Conservation (phyloP, 106 monocot species). For the Narthecium ossifragum region DNA sequence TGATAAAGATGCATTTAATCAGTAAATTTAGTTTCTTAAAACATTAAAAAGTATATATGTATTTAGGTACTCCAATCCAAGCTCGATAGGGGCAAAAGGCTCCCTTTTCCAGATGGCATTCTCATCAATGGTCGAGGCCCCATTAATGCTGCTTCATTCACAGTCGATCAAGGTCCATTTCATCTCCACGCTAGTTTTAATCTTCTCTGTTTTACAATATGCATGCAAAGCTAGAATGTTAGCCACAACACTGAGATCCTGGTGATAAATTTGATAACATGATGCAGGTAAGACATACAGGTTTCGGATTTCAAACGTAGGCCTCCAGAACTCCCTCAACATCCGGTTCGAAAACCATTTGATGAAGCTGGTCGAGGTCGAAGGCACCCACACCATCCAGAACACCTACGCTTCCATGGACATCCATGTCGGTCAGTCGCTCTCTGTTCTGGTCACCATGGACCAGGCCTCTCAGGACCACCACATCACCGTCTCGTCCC, state of each 20-base stretch:
- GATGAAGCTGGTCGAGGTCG: conserved; percentile 76
- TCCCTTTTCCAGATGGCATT: conserved; percentile 58
- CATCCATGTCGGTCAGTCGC: conserved; percentile 73
- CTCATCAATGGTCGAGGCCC: conserved; percentile 80
- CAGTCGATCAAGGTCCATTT: conserved; percentile 59
- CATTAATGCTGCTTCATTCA: conserved; percentile 39
- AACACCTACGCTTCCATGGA: conserved; percentile 55
- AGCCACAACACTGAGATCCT: too few species aligned
- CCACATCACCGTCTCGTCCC: conserved; percentile 67
- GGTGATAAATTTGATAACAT: not conserved
- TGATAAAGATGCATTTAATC: too few species aligned
- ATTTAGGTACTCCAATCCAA: conserved; percentile 40
- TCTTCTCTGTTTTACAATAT: not conserved
- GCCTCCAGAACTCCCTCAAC: conserved; percentile 68
- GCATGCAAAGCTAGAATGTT: too few species aligned
- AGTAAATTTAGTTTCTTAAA: too few species aligned
- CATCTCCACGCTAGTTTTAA: too few species aligned
- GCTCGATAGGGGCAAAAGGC: conserved; percentile 53
- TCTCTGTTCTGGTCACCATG: conserved; percentile 68
- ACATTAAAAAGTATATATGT: too few species aligned
- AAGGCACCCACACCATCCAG: conserved; percentile 86
- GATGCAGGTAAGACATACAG: conserved; percentile 76
- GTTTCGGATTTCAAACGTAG: conserved; percentile 83
- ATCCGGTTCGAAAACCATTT: conserved; percentile 60
- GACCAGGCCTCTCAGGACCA: conserved; percentile 53